These are phyloP conservation scores for Boletellus sp. DNA, from an alignment of 1,284 basidiomycete genomes.

Conservation along the genomic window DNA sequence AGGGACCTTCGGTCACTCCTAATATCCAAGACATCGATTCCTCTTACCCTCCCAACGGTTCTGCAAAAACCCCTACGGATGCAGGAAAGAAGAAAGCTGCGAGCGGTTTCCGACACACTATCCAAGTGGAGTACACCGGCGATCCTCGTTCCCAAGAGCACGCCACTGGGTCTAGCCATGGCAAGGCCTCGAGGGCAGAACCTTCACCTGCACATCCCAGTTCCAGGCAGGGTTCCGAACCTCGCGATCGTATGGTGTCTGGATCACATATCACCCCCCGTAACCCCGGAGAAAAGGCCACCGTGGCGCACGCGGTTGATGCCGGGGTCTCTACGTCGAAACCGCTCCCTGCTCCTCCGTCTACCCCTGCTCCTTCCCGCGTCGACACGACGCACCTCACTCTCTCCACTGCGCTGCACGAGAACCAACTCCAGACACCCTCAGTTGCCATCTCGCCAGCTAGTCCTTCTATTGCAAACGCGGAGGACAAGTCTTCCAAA, in stretches of 20 bases:
- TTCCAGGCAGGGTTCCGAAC: constrained; percentile 15
- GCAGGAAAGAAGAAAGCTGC: constrained; percentile 38
- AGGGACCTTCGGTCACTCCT: constrained; percentile 29
- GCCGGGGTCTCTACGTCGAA: constrained; percentile 8
- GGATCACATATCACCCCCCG: constrained; percentile 10
- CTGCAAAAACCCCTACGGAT: constrained; percentile 29
- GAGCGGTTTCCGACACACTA: constrained; percentile 70
- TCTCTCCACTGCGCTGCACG: constrained; percentile 23
- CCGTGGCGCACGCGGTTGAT: constrained; percentile 2
- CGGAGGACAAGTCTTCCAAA: constrained; percentile 37
- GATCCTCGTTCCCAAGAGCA: constrained; percentile 26
- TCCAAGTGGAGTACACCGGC: constrained; percentile 85
- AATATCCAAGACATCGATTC: constrained; percentile 21
- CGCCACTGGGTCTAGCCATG: constrained; percentile 16
- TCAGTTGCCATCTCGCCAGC: constrained; percentile 46
- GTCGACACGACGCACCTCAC: constrained; percentile 22
- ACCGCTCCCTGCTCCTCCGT: constrained; percentile 25
- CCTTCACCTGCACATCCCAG: constrained; percentile 7
- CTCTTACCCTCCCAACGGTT: constrained; percentile 17
- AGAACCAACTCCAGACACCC: constrained; percentile 32
- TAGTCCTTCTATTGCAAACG: constrained; percentile 42
- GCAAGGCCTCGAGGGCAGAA: constrained; percentile 20
- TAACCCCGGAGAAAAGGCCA: constrained; percentile 18
- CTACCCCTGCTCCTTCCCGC: constrained; percentile 16
- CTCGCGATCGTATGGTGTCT: constrained; percentile 18